A percentile compares a stretch with the other conserved stretches of the same genome.
Conservation (phyloP, 768 basidiomycete genomes). For the Cubamyces sp. region DNA sequence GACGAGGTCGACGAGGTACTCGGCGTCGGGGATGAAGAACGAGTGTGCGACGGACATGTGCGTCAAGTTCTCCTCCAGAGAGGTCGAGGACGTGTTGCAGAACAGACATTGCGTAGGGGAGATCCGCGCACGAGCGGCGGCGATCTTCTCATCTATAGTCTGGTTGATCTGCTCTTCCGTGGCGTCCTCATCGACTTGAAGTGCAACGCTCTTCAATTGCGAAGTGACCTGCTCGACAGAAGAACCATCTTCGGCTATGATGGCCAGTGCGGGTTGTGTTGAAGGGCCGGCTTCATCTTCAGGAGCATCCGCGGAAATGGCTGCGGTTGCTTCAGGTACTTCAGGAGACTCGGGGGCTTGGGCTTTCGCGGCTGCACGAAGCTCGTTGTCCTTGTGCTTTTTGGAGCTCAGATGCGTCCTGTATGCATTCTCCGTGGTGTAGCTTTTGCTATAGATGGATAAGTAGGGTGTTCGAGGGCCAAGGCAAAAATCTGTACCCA, state of each 20-base stretch:
- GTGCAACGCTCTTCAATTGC: constrained; percentile 26
- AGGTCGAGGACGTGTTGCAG: constrained; percentile 56
- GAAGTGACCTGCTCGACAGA: constrained; percentile 6
- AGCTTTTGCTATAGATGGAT: constrained; percentile 69
- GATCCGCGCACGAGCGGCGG: constrained; percentile 66
- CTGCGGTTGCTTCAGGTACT: neutral
- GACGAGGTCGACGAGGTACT: constrained; percentile 81
- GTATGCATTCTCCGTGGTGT: constrained; percentile 89
- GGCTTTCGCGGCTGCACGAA: constrained; percentile 46
- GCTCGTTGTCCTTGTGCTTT: constrained; percentile 82
- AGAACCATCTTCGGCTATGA: constrained; percentile 4
- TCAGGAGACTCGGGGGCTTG: constrained; percentile 9
- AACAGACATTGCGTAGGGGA: constrained; percentile 81
- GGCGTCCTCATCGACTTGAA: constrained; percentile 42
- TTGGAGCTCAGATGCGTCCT: constrained; percentile 86
- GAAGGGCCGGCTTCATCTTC: constrained; percentile 11
- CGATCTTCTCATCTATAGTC: constrained; percentile 76
- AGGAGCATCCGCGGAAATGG: neutral
- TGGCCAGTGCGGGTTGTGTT: neutral
- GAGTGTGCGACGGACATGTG: constrained; percentile 92
- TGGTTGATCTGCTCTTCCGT: constrained; percentile 52
- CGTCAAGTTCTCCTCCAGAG: constrained; percentile 65
- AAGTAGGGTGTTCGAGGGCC: neutral
- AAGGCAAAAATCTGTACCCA: constrained; percentile 43
- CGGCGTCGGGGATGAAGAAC: constrained; percentile 95